Conservation (phyloP, 1,284 basidiomycete species). For the Rhodotorula sp. region DNA sequence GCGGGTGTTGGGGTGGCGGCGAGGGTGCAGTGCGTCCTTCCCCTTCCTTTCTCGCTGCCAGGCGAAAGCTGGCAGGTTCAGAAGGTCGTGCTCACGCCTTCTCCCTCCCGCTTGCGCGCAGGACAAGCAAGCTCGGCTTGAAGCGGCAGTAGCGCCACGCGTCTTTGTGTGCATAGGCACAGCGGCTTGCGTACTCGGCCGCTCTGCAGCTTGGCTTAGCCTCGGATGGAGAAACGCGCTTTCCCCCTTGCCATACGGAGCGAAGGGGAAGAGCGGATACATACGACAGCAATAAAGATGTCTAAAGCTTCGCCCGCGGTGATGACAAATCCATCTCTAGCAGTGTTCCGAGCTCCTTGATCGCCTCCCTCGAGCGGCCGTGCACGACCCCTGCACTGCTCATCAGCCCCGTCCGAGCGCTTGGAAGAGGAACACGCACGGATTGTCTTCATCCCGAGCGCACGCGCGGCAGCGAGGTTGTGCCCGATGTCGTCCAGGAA, state of each 20-base stretch:
- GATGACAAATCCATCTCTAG: conserved; percentile 15
- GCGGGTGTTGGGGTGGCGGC: conserved; percentile 16
- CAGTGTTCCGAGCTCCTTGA: conserved; percentile 21
- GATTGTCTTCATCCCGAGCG: conserved; percentile 51
- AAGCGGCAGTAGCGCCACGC: background rate
- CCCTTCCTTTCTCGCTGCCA: background rate
- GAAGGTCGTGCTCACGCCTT: background rate
- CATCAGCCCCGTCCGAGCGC: no score
- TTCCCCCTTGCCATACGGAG: no score
- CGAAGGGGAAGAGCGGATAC: no score
- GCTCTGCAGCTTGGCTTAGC: no score
- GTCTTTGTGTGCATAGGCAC: background rate
- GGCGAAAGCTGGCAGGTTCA: no score
- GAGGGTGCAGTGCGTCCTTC: conserved; percentile 17
- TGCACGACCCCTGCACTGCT: conserved; percentile 14
- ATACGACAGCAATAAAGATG: no score
- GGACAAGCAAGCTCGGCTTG: conserved; percentile 19
- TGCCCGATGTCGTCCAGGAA: conserved; percentile 53
- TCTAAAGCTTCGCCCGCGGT: conserved; percentile 28
- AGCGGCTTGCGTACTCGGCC: background rate
- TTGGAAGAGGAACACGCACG: conserved; percentile 43
- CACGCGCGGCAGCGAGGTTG: conserved; percentile 50
- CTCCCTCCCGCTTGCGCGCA: background rate
- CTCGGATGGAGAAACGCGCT: no score
- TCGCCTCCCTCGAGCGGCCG: conserved; percentile 23